Evolutionary conservation across 2,329 filamentous ascomycete genomes (phyloP), one percentile per base, ranked within the genome.

Genomic region (Venturia asperata): DNA sequence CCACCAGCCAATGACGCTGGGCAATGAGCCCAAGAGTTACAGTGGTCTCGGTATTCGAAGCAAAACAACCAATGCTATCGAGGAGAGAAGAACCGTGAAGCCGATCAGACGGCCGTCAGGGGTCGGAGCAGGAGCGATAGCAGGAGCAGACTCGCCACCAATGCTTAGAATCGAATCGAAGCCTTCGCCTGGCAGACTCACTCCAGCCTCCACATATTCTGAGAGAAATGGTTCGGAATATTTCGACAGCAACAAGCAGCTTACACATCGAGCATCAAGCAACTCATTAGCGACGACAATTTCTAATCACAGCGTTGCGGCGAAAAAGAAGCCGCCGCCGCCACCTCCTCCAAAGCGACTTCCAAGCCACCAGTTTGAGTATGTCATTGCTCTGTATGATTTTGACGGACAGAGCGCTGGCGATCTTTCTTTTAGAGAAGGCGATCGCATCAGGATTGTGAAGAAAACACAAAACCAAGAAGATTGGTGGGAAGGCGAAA

Each of bases 401-500:
- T 95, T 92, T 72, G 80, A 81, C 1, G 89, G 88, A 0, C 86
- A 92, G 71, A 83, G 82, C 7, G 74, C 78, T 1, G 89, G 88
- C 0, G 91, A 95, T 73, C 73, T 95, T 63, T 82, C 82, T 2
- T 95, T 95, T 72, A 80, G 80, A 39, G 88, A 92, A 74, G 91
- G 90, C 1, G 91, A 94, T 71, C 81, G 83, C 62, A 95, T 95
- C 70, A 84, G 82, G 58, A 87, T 95, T 3, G 72, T 92, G 41
- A 90, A 90, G 78, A 91, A 88, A 78, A 94, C 91, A 2, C 83
- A 85, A 7, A 91, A 87, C 67, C 87, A 85, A 27, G 88, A 94
- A 76, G 91, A 94, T 73, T 95, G 91, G 90, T 95, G 91, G 91
- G 84, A 90, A 67, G 91, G 91, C 15, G 90, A 94, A 74, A 68